Conservation (phyloP, 148 eudicot genomes). For the Fallopia convolvulus region DNA sequence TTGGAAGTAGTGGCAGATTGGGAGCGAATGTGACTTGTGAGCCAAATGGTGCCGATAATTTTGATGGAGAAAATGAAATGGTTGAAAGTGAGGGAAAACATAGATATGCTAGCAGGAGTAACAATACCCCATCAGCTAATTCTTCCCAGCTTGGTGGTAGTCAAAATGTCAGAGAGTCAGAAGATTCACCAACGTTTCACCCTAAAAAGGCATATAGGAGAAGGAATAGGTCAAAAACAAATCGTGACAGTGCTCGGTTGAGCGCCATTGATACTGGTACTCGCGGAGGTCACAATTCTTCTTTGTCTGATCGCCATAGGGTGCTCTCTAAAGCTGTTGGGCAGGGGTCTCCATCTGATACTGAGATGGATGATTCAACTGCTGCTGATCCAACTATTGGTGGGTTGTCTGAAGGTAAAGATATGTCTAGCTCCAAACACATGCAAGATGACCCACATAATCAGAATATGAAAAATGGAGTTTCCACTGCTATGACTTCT, state of each 20-base stretch:
- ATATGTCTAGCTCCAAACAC: conserved; percentile 24
- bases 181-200: conserved; percentile 53
- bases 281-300: conserved; percentile 40
- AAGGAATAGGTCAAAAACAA: conserved; percentile 60
- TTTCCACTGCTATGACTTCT: conserved; percentile 18
- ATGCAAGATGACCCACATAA: conserved; percentile 25
- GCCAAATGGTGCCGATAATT: conserved; percentile 91
- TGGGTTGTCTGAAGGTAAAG: conserved; percentile 22
- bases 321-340: conserved; percentile 24
- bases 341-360: conserved; percentile 36
- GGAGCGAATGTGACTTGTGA: conserved; percentile 56
- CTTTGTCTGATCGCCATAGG: conserved; percentile 39
- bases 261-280: conserved; percentile 48
- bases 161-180: conserved; percentile 44
- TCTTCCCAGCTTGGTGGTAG: conserved; percentile 46
- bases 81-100: conserved; percentile 43
- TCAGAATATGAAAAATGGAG: conserved; percentile 25
- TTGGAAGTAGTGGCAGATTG: conserved; percentile 85
- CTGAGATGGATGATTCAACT: conserved; percentile 40
- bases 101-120: conserved; percentile 30
- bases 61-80: conserved; percentile 65
- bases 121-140: conserved; percentile 46
- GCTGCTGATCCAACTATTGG: conserved; percentile 22
- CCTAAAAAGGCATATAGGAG: conserved; percentile 76
- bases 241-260: conserved; percentile 65